These are phyloP conservation scores for Aspergillus sparsus DNA, from an alignment of 495 filamentous ascomycete species.

Conservation along the genomic window DNA sequence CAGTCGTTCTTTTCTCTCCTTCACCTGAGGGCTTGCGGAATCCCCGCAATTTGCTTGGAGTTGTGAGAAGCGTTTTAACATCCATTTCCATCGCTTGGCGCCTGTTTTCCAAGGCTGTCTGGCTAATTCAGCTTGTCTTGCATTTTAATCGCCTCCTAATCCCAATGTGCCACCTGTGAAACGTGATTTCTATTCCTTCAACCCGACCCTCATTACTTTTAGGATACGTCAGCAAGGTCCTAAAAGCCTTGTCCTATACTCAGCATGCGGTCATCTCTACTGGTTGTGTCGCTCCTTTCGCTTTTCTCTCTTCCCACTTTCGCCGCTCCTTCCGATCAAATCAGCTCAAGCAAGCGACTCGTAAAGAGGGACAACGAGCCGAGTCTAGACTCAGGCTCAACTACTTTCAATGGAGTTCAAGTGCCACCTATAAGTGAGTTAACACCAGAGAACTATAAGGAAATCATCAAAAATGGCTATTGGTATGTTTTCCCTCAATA, in stretches of 20 bases:
- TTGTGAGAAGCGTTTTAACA: no score
- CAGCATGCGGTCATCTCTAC: constrained; percentile 45
- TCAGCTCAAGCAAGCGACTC: constrained; percentile 24
- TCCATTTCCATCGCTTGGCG: constrained; percentile 3
- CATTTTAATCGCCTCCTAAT: constrained; percentile 16
- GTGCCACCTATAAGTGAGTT: constrained; percentile 75
- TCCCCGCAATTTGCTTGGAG: background rate
- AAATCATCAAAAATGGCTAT: constrained; percentile 62
- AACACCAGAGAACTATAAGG: constrained; percentile 54
- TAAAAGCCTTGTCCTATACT: constrained; percentile 19
- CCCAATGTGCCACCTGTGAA: constrained; percentile 44
- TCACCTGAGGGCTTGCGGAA: constrained; percentile 20
- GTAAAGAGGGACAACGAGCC: constrained; percentile 31
- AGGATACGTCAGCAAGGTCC: constrained; percentile 13
- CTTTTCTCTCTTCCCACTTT: constrained; percentile 41
- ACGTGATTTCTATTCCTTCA: constrained; percentile 24
- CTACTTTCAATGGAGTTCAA: constrained; percentile 76
- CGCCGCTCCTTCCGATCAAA: constrained; percentile 33
- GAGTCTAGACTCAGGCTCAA: constrained; percentile 33
- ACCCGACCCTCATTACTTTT: constrained; percentile 23
- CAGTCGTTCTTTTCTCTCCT: constrained; percentile 16
- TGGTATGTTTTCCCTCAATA: constrained; percentile 46
- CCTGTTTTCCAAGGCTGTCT: background rate
- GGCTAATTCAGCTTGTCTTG: constrained; percentile 12
- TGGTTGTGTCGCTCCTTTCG: constrained; percentile 47